Conservation (phyloP, 176 grass and related monocot species). For the Puya raimondii region DNA sequence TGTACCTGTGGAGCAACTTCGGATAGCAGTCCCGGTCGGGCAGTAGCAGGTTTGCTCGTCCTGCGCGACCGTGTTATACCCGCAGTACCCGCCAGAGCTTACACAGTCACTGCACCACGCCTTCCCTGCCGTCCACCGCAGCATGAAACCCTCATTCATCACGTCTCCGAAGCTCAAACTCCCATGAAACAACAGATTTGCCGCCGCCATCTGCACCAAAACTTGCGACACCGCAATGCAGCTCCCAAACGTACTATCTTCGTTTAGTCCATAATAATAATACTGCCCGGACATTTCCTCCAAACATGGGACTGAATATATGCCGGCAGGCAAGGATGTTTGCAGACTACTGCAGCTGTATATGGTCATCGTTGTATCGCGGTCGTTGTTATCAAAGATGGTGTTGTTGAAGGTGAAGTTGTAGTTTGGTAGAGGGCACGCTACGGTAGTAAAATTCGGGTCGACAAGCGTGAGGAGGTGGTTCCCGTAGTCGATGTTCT, state of each 20-base stretch:
- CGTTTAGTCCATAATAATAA: not conserved
- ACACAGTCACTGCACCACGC: slow-evolving; percentile 33
- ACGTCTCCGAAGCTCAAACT: slow-evolving; percentile 3
- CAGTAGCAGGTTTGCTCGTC: slow-evolving; percentile 41
- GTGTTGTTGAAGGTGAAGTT: slow-evolving; percentile 18
- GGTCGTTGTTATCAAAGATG: slow-evolving; percentile 16
- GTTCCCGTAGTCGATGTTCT: slow-evolving; percentile 20
- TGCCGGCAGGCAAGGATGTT: accelerated
- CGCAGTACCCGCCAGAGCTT: slow-evolving; percentile 36
- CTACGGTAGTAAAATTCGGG: not conserved
- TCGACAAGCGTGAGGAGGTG: slow-evolving; percentile 22
- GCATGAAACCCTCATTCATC: slow-evolving; percentile 21
- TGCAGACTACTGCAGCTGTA: slow-evolving; percentile 23
- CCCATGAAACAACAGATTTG: not conserved
- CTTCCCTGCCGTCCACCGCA: slow-evolving; percentile 24
- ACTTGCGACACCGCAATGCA: slow-evolving; percentile 11
- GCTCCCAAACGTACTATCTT: not conserved
- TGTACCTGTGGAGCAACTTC: slow-evolving; percentile 29
- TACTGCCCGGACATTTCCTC: not conserved
- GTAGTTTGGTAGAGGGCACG: slow-evolving; percentile 24
- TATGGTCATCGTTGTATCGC: slow-evolving; percentile 27
- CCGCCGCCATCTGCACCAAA: not conserved
- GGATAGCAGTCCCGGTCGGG: slow-evolving; percentile 3
- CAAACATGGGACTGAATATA: not conserved
- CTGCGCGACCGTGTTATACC: slow-evolving; percentile 13